Percentiles rank a stretch among this genome's conserved stretches.
Conservation (phyloP, 1,139 yeast genomes). For the Kodamaea plutei region DNA sequence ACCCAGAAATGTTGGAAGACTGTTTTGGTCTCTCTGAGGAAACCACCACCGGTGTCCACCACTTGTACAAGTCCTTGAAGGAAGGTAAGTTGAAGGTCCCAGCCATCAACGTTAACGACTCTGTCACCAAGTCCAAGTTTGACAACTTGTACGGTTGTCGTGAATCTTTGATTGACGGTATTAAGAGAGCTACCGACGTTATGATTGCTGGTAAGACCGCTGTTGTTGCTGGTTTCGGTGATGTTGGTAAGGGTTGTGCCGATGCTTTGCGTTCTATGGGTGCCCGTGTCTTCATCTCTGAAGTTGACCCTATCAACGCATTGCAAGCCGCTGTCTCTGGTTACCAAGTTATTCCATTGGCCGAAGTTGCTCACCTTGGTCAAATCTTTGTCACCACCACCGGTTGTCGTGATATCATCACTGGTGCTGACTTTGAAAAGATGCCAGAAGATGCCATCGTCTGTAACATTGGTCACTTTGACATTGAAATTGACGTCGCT, state of each 20-base stretch:
- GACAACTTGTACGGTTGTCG: slow-evolving; percentile 99
- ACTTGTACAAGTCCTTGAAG: slow-evolving; percentile 93
- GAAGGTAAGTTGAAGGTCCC: slow-evolving; percentile 94
- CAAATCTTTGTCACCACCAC: slow-evolving; percentile 99
- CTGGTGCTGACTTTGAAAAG: slow-evolving; percentile 76
- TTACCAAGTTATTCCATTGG: slow-evolving; percentile 96
- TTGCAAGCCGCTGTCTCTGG: slow-evolving; percentile 99
- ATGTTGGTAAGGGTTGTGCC: slow-evolving; percentile 99
- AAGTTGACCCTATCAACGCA: slow-evolving; percentile 98
- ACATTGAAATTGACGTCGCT: slow-evolving; percentile 98
- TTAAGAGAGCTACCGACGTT: slow-evolving; percentile 99
- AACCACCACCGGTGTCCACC: slow-evolving; percentile 99
- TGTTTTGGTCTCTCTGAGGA: slow-evolving; percentile 98
- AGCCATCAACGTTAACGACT: slow-evolving; percentile 98
- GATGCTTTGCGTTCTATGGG: slow-evolving; percentile 99
- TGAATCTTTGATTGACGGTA: slow-evolving; percentile 98
- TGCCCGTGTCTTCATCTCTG: slow-evolving; percentile 97
- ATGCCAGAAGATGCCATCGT: slow-evolving; percentile 99
- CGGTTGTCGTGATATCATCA: slow-evolving; percentile 98
- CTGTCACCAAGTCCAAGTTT: slow-evolving; percentile 98
- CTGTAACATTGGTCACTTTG: slow-evolving; percentile 99
- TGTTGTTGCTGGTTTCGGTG: slow-evolving; percentile 99
- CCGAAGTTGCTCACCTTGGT: slow-evolving; percentile 88
- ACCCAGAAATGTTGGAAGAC: slow-evolving; percentile 95
- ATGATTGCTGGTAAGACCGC: slow-evolving; percentile 99